phyloP scores from a whole-genome alignment of 208 protist species.

The Leishmania martiniquensis region DNA sequence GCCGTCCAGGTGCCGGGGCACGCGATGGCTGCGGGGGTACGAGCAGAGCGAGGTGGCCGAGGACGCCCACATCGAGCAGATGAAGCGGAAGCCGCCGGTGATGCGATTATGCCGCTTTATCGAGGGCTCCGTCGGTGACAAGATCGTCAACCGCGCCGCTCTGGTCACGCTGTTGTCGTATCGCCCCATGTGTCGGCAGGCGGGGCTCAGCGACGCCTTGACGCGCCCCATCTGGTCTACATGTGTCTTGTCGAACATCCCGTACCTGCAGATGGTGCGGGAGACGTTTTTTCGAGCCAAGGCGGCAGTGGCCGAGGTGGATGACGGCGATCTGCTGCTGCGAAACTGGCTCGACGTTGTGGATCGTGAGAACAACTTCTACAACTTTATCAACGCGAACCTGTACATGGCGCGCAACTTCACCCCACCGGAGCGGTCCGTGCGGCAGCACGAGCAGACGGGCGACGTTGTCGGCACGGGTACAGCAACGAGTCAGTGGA shows the following conservation, averaged over 20 bases:
- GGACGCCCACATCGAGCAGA: slow-evolving; percentile 40
- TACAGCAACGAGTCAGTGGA: not conserved
- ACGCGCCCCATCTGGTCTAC: slow-evolving; percentile 55
- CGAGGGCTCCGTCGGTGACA: slow-evolving; percentile 42
- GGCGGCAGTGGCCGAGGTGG: slow-evolving; percentile 48
- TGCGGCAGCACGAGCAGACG: slow-evolving; percentile 26
- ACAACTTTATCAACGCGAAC: slow-evolving; percentile 47
- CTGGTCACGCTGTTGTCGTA: slow-evolving; percentile 44
- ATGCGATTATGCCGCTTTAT: slow-evolving; percentile 55
- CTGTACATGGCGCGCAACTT: slow-evolving; percentile 43
- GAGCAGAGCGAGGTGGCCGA: slow-evolving; percentile 22
- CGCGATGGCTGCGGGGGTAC: slow-evolving; percentile 54
- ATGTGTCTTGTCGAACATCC: slow-evolving; percentile 48
- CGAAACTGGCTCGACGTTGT: slow-evolving; percentile 36
- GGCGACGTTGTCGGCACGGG: not conserved
- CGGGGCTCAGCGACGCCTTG: slow-evolving; percentile 38
- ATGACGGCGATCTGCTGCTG: slow-evolving; percentile 36
- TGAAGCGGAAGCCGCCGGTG: slow-evolving; percentile 34
- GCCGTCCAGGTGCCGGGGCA: slow-evolving; percentile 42
- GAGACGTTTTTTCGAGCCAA: slow-evolving; percentile 53
- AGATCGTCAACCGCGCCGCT: slow-evolving; percentile 43
- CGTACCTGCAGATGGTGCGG: slow-evolving; percentile 51
- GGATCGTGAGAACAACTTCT: slow-evolving; percentile 51
- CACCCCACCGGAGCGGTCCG: slow-evolving; percentile 38
- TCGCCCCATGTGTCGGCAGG: slow-evolving; percentile 33